Conservation (phyloP, 805 yeast species). For the Wickerhamomyces silvicola region DNA sequence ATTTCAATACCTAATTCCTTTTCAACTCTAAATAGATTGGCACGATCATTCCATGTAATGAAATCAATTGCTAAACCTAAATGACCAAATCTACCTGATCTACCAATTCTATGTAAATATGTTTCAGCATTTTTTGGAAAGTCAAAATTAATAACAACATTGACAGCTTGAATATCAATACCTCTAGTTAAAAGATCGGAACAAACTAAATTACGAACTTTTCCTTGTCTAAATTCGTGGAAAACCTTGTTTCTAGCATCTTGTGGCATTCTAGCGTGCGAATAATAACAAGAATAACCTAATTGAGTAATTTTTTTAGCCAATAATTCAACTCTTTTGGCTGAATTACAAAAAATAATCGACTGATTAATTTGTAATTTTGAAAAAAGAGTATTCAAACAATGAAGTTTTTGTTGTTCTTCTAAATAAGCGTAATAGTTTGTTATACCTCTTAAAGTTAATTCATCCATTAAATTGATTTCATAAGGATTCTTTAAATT, state of each 20-base stretch:
- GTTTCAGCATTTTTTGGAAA: slow-evolving; percentile 98
- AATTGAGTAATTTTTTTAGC: slow-evolving; percentile 95
- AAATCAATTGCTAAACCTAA: slow-evolving; percentile 95
- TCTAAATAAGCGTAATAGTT: slow-evolving; percentile 98
- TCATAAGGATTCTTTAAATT: slow-evolving; percentile 90
- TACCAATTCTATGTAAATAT: slow-evolving; percentile 95
- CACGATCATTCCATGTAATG: slow-evolving; percentile 95
- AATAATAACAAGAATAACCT: slow-evolving; percentile 93
- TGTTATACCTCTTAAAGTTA: slow-evolving; percentile 91
- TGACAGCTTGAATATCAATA: slow-evolving; percentile 98
- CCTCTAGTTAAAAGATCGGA: slow-evolving; percentile 96
- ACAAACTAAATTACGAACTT: slow-evolving; percentile 94
- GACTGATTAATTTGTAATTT: slow-evolving; percentile 95
- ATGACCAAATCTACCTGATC: slow-evolving; percentile 98
- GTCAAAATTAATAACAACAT: slow-evolving; percentile 95
- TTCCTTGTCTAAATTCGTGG: slow-evolving; percentile 98
- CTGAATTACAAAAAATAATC: slow-evolving; percentile 94
- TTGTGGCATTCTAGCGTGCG: slow-evolving; percentile 97
- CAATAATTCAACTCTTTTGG: slow-evolving; percentile 89
- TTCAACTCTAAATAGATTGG: slow-evolving; percentile 88
- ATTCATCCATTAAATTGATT: slow-evolving; percentile 95
- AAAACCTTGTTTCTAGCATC: slow-evolving; percentile 95
- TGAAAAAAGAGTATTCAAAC: slow-evolving; percentile 90
- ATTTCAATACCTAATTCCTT: slow-evolving; percentile 97
- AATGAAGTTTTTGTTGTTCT: slow-evolving; percentile 91